Percentiles rank a stretch among this genome's conserved stretches.
These are phyloP conservation scores for Stevia rebaudiana DNA, from an alignment of 140 eudicot species.

Conservation along the genomic window DNA sequence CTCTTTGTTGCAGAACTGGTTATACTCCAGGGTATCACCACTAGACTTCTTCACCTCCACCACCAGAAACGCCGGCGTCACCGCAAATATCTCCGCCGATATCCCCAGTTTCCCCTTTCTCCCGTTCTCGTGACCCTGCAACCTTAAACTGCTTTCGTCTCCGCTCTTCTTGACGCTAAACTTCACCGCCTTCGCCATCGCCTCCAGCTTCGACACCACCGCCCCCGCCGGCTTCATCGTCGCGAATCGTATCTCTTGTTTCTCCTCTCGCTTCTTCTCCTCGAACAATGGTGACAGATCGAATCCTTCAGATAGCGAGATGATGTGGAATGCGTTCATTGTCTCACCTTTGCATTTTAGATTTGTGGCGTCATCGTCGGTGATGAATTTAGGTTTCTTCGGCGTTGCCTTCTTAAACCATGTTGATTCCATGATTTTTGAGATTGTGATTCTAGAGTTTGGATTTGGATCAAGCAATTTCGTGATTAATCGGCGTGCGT, in stretches of 20 bases:
- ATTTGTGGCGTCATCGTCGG: slow-evolving; percentile 20
- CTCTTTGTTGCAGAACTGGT: slow-evolving; percentile 67
- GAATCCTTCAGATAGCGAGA: slow-evolving; percentile 80
- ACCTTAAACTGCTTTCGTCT: slow-evolving; percentile 43
- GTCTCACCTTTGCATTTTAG: slow-evolving; percentile 43
- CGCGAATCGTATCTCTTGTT: slow-evolving; percentile 62
- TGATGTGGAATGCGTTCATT: slow-evolving; percentile 80
- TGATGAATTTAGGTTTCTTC: slow-evolving; percentile 6
- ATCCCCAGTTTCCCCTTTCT: slow-evolving; percentile 69
- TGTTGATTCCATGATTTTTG: slow-evolving; percentile 53
- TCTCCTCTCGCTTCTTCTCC: slow-evolving; percentile 65
- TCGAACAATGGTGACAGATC: slow-evolving; percentile 83
- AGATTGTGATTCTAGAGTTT: slow-evolving; percentile 38
- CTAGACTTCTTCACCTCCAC: slow-evolving; percentile 73
- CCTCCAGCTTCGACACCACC: slow-evolving; percentile 66
- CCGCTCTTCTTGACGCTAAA: slow-evolving; percentile 53
- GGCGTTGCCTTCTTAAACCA: slow-evolving; percentile 58
- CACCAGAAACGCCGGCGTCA: slow-evolving; percentile 59
- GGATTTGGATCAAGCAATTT: slow-evolving; percentile 79
- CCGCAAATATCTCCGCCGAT: slow-evolving; percentile 62
- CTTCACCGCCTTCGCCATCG: slow-evolving; percentile 54
- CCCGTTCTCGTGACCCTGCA: slow-evolving; percentile 60
- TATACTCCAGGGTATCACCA: slow-evolving; percentile 81
- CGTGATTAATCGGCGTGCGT: slow-evolving; percentile 51
- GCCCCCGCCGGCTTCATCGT: slow-evolving; percentile 56